A percentile compares a stretch with the other conserved stretches of the same genome.
phyloP scores from a whole-genome alignment of 1,284 basidiomycete genomes.

The Puccinia polysora region DNA sequence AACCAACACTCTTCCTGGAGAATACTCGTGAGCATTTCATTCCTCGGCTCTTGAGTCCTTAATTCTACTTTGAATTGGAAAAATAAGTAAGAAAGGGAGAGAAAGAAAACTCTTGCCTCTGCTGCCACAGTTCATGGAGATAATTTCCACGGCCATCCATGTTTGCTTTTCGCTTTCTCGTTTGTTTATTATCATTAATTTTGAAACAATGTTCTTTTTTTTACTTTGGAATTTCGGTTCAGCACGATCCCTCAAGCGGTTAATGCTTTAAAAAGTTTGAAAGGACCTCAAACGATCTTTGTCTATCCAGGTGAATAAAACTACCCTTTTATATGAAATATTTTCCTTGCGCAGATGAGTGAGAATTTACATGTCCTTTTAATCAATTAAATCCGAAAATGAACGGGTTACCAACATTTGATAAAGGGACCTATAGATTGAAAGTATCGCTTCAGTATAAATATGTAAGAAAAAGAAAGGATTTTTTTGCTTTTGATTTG shows the following conservation, averaged over 20 bases:
- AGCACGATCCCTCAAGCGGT: slow-evolving; percentile 17
- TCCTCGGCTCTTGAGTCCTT: not conserved
- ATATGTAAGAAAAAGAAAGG: slow-evolving; percentile 6
- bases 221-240: no score
- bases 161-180: no score
- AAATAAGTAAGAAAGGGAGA: no score
- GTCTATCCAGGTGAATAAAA: slow-evolving; percentile 16
- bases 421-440: slow-evolving; percentile 1
- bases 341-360: not conserved
- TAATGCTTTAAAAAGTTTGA: not conserved
- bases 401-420: no score
- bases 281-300: slow-evolving; percentile 17
- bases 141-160: no score
- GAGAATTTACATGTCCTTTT: not conserved
- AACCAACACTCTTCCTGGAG: slow-evolving; percentile 4
- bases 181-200: no score
- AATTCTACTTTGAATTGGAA: no score
- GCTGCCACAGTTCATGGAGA: no score
- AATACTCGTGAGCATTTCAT: slow-evolving; percentile 12
- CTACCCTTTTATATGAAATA: not conserved
- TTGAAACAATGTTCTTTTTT: no score
- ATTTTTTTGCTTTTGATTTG: not conserved
- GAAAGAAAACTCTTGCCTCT: no score
- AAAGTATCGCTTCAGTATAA: slow-evolving; percentile 1
- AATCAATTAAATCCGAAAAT: no score